A percentile compares a stretch with the other conserved stretches of the same genome.
These are phyloP conservation scores for Penicillium rolfsii DNA, from an alignment of 2,329 filamentous ascomycete species.

Conservation along the genomic window DNA sequence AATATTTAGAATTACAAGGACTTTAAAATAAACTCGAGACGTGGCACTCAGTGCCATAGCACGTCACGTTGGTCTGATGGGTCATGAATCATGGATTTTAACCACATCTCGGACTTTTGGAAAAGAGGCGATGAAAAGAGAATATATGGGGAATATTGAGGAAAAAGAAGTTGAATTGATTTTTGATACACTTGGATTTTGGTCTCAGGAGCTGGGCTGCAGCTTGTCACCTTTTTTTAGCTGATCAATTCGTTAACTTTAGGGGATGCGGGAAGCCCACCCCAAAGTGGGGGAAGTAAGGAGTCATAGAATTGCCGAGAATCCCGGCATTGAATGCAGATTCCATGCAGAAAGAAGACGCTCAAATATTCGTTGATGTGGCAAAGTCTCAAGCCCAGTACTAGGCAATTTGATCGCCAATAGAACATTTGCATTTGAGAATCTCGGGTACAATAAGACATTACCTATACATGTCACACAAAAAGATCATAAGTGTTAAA, in stretches of 20 bases:
- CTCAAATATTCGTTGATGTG: conserved; percentile 11
- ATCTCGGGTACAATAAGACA: neutral
- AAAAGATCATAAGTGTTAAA: no score
- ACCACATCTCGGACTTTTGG: no score
- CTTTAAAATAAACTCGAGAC: neutral
- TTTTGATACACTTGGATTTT: neutral
- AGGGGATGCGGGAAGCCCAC: neutral
- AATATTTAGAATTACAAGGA: neutral
- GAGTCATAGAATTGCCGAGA: neutral
- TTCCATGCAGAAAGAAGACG: neutral
- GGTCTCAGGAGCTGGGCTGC: neutral
- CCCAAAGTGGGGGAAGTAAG: neutral
- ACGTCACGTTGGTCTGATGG: neutral
- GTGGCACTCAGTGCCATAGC: neutral
- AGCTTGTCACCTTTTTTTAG: neutral
- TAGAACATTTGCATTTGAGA: neutral
- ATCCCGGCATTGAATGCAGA: neutral
- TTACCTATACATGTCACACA: no score
- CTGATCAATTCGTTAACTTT: neutral
- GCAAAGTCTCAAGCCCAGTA: neutral
- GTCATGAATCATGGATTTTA: neutral
- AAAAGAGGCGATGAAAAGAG: neutral
- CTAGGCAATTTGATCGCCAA: neutral
- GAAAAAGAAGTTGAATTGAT: neutral
- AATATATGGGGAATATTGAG: neutral